phyloP scores from a whole-genome alignment of 2,329 filamentous ascomycete genomes.

The Ophiostoma pallidulum region DNA sequence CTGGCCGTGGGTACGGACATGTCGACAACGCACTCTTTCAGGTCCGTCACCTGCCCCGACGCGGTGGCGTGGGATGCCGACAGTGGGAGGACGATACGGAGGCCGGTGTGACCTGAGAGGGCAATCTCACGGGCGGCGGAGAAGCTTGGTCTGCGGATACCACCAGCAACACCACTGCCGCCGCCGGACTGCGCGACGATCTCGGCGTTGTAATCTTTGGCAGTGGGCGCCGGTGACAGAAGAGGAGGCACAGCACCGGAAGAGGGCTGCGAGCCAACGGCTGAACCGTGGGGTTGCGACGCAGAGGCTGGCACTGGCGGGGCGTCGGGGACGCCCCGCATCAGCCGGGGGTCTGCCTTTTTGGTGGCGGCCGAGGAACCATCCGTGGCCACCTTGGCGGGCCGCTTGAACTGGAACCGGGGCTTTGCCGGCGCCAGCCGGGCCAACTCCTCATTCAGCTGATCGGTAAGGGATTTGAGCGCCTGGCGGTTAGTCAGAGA shows the following conservation, averaged over 20 bases:
- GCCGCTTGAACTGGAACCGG: slow-evolving; percentile 69
- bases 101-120: slow-evolving; percentile 56
- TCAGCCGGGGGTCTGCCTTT: slow-evolving; percentile 35
- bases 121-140: slow-evolving; percentile 50
- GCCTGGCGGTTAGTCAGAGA: slow-evolving; percentile 36
- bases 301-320: slow-evolving; percentile 26
- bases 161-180: too few species aligned
- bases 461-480: slow-evolving; percentile 72
- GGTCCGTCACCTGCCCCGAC: slow-evolving; percentile 61
- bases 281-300: too few species aligned
- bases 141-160: slow-evolving; percentile 53
- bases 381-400: slow-evolving; percentile 7
- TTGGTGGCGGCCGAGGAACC: slow-evolving; percentile 22
- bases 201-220: slow-evolving; percentile 50
- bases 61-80: slow-evolving; percentile 62
- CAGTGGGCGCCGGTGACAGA: background rate
- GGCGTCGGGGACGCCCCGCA: slow-evolving; percentile 21
- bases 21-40: slow-evolving; percentile 67
- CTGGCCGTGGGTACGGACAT: slow-evolving; percentile 57
- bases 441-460: slow-evolving; percentile 60
- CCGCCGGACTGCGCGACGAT: slow-evolving; percentile 30
- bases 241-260: too few species aligned
- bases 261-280: too few species aligned
- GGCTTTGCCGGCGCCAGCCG: slow-evolving; percentile 58
- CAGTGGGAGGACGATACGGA: slow-evolving; percentile 68